Conservation (phyloP, 352 stramenopile genomes). For the Thraustotheca clavata region DNA sequence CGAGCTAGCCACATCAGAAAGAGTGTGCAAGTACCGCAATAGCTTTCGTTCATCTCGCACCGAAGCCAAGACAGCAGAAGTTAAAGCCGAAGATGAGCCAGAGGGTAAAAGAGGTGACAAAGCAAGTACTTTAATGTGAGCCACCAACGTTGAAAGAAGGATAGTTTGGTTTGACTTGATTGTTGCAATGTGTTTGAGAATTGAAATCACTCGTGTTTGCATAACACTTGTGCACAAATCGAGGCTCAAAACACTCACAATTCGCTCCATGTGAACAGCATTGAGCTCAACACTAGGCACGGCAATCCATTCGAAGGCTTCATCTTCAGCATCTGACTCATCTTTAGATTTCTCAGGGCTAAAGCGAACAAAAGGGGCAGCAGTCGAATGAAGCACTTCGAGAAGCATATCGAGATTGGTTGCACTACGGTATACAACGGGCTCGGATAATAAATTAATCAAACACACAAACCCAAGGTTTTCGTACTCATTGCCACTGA, state of each 20-base stretch:
- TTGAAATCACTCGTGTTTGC: slow-evolving; percentile 70
- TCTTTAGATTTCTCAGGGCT: slow-evolving; percentile 27
- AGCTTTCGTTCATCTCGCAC: slow-evolving; percentile 91
- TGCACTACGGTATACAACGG: slow-evolving; percentile 80
- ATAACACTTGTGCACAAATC: slow-evolving; percentile 71
- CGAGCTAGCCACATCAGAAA: slow-evolving; percentile 78
- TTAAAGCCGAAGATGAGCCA: slow-evolving; percentile 24
- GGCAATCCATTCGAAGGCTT: slow-evolving; percentile 50
- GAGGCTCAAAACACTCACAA: slow-evolving; percentile 70
- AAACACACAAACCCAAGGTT: slow-evolving; percentile 54
- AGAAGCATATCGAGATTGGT: slow-evolving; percentile 90
- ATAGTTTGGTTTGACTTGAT: slow-evolving; percentile 49
- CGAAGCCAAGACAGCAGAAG: slow-evolving; percentile 60
- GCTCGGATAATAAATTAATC: slow-evolving; percentile 82
- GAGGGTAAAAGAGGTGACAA: slow-evolving; percentile 26
- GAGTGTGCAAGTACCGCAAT: slow-evolving; percentile 92
- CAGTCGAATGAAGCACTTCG: slow-evolving; percentile 84
- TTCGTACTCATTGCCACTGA: slow-evolving; percentile 29
- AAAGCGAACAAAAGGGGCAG: slow-evolving; percentile 81
- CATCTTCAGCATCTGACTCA: slow-evolving; percentile 29
- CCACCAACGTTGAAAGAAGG: slow-evolving; percentile 60
- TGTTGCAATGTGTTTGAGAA: slow-evolving; percentile 68
- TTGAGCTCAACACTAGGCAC: slow-evolving; percentile 59
- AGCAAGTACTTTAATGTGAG: slow-evolving; percentile 43
- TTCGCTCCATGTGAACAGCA: slow-evolving; percentile 34